These are phyloP conservation scores for Exutisphaerella laricina DNA, from an alignment of 2,329 filamentous ascomycete genomes.

Conservation along the genomic window DNA sequence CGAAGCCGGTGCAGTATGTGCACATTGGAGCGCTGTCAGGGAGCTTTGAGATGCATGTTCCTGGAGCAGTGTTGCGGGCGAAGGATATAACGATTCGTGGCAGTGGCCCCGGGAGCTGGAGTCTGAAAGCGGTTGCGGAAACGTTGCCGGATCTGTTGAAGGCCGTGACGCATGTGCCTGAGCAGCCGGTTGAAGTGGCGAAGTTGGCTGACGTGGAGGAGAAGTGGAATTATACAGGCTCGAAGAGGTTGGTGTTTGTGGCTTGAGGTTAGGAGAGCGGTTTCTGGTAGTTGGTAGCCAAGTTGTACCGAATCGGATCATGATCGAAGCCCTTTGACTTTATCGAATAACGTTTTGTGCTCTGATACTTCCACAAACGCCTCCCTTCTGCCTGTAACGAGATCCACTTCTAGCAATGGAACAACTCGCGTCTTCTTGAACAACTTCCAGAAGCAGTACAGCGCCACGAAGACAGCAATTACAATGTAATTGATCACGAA, in stretches of 20 bases:
- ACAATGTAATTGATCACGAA: conserved; percentile 64
- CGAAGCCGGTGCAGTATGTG: conserved; percentile 48
- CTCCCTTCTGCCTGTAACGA: conserved; percentile 25
- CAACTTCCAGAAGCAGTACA: conserved; percentile 58
- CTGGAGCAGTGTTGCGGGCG: conserved; percentile 43
- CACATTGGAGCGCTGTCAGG: conserved; percentile 47
- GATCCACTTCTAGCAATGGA: conserved; percentile 37
- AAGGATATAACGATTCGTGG: conserved; percentile 44
- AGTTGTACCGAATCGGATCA: no score
- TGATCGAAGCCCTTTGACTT: no score
- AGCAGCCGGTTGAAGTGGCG: conserved; percentile 23
- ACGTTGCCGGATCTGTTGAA: conserved; percentile 24
- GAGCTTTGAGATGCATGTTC: conserved; percentile 31
- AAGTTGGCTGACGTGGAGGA: conserved; percentile 25
- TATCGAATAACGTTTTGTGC: no score
- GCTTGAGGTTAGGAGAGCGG: no score
- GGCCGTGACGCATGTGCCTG: conserved; percentile 15
- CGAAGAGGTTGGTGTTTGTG: conserved; percentile 23
- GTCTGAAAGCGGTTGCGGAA: conserved; percentile 18
- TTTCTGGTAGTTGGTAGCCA: no score
- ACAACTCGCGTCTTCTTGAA: conserved; percentile 36
- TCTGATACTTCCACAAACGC: no score
- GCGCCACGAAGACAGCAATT: conserved; percentile 56
- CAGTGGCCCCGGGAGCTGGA: conserved; percentile 27
- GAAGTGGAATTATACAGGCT: conserved; percentile 22